Percentiles rank a stretch among this genome's conserved stretches.
These are phyloP conservation scores for Pezicula neosporulosa DNA, from an alignment of 2,329 filamentous ascomycete species.

Conservation along the genomic window DNA sequence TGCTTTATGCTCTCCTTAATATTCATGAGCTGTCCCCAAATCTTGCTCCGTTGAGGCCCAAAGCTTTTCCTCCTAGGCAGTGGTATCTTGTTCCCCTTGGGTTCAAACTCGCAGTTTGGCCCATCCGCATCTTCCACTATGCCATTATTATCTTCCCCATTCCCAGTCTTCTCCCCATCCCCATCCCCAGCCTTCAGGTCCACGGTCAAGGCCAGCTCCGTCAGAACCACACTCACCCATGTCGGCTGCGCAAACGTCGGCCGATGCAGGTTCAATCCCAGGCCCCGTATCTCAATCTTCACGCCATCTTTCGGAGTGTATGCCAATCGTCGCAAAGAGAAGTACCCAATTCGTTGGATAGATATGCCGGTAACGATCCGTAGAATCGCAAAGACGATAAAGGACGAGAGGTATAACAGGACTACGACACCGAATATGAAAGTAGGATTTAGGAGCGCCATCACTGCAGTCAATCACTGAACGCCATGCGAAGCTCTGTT, in stretches of 20 bases:
- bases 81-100: conserved; percentile 13
- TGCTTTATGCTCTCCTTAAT: conserved; percentile 84
- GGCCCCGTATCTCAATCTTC: conserved; percentile 81
- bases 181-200: conserved; percentile 66
- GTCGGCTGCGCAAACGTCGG: conserved; percentile 97
- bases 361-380: conserved; percentile 92
- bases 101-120: conserved; percentile 13
- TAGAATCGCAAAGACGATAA: conserved; percentile 88
- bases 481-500: conserved; percentile 16
- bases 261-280: conserved; percentile 84
- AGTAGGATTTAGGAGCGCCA: conserved; percentile 69
- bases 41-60: conserved; percentile 55
- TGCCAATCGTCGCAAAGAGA: conserved; percentile 85
- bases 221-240: conserved; percentile 87
- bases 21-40: conserved; percentile 76
- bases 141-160: conserved; percentile 18
- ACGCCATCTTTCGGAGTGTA: conserved; percentile 88
- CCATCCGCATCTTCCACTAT: conserved; percentile 22
- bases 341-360: conserved; percentile 91
- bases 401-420: conserved; percentile 84
- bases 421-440: conserved; percentile 85
- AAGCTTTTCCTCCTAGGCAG: conserved; percentile 20
- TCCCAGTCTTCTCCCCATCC: conserved; percentile 37
- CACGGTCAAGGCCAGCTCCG: conserved; percentile 79
- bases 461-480: conserved; percentile 28